These are phyloP conservation scores for Trametes villosa DNA, from an alignment of 768 basidiomycete genomes.

Conservation along the genomic window DNA sequence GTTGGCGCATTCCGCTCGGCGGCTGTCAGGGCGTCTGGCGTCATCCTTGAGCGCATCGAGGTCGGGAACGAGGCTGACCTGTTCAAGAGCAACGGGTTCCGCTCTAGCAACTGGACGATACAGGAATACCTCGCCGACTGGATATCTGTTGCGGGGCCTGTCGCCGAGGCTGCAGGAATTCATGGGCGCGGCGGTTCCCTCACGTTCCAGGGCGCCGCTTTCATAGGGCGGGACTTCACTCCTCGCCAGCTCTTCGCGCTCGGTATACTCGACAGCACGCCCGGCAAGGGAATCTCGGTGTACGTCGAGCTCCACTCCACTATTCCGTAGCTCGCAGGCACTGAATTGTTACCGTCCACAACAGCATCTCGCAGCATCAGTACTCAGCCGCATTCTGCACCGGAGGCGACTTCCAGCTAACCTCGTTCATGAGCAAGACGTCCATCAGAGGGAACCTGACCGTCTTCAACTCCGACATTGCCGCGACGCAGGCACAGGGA, in stretches of 20 bases:
- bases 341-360: background rate
- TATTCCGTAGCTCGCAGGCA: background rate
- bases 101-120: constrained; percentile 33
- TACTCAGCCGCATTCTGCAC: constrained; percentile 66
- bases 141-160: constrained; percentile 30
- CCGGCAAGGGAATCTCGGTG: constrained; percentile 58
- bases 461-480: constrained; percentile 55
- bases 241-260: constrained; percentile 60
- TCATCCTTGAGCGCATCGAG: constrained; percentile 37
- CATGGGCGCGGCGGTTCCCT: constrained; percentile 21
- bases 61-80: constrained; percentile 41
- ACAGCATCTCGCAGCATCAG: constrained; percentile 48
- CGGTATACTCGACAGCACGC: constrained; percentile 51
- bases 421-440: constrained; percentile 68
- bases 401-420: constrained; percentile 56
- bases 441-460: constrained; percentile 58
- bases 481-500: constrained; percentile 47
- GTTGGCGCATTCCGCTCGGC: constrained; percentile 32
- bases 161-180: constrained; percentile 29
- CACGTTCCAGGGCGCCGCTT: constrained; percentile 32
- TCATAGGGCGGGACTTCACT: constrained; percentile 49
- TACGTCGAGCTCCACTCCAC: constrained; percentile 34
- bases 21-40: constrained; percentile 30
- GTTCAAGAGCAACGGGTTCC: constrained; percentile 36
- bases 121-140: constrained; percentile 36